These are phyloP conservation scores for Nigrograna mackinnonii DNA, from an alignment of 2,329 filamentous ascomycete genomes.

Conservation along the genomic window DNA sequence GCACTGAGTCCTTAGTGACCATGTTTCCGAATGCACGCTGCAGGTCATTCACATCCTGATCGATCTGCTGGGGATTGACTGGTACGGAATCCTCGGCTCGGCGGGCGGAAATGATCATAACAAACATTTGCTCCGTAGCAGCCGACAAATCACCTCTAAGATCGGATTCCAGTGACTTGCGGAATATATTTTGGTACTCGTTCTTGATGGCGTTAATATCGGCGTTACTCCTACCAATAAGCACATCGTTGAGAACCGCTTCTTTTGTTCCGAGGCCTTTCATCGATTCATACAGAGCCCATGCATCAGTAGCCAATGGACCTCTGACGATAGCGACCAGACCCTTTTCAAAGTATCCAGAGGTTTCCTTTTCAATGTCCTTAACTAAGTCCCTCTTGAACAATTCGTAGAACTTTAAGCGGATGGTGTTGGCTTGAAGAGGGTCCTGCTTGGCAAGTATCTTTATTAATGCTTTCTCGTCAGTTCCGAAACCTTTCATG, in stretches of 20 bases:
- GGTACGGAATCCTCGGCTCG: conserved; percentile 79
- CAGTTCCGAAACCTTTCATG: conserved; percentile 93
- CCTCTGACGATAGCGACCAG: conserved; percentile 77
- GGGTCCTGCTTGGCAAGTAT: conserved; percentile 75
- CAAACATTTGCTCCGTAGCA: conserved; percentile 84
- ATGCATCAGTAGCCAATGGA: conserved; percentile 76
- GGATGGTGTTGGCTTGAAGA: conserved; percentile 67
- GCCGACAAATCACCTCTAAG: conserved; percentile 80
- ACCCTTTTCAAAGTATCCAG: conserved; percentile 72
- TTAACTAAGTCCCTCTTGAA: conserved; percentile 69
- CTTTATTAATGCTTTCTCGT: conserved; percentile 76
- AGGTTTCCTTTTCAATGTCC: conserved; percentile 78
- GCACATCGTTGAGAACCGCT: conserved; percentile 79
- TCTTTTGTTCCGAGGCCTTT: conserved; percentile 86
- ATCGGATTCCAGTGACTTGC: conserved; percentile 68
- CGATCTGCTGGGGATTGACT: conserved; percentile 72
- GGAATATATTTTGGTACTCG: conserved; percentile 71
- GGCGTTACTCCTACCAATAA: conserved; percentile 82
- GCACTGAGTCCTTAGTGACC: conserved; percentile 72
- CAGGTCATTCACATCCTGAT: conserved; percentile 75
- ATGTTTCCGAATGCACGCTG: conserved; percentile 70
- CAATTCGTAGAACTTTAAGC: conserved; percentile 65
- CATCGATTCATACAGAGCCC: conserved; percentile 72
- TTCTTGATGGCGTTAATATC: conserved; percentile 86
- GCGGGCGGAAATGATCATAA: conserved; percentile 75